Conservation (phyloP, 257 asterid genomes). For the Solanum rostratum region DNA sequence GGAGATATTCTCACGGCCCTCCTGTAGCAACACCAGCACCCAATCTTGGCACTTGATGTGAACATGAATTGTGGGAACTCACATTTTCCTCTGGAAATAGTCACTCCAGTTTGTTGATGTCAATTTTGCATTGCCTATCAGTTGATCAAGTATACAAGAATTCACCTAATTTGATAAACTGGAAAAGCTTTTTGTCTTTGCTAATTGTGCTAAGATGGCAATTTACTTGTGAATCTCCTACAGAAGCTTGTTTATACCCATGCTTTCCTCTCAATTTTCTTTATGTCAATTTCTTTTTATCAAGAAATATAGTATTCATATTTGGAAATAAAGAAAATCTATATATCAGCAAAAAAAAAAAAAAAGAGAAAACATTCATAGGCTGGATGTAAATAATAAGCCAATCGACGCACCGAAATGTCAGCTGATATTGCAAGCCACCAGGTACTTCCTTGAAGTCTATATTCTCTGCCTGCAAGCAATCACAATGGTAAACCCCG, state of each 20-base stretch:
- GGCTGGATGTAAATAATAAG: neutral
- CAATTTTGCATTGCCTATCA: neutral
- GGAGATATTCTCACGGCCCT: conserved; percentile 73
- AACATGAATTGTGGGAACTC: neutral
- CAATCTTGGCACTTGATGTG: conserved; percentile 50
- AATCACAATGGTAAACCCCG: neutral
- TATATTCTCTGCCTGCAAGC: neutral
- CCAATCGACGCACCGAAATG: neutral
- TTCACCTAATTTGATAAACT: neutral
- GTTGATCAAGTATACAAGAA: neutral
- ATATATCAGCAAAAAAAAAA: neutral
- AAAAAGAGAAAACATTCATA: neutral
- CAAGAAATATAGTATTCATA: neutral
- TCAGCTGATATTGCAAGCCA: neutral
- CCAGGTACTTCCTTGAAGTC: neutral
- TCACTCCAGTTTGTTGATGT: neutral
- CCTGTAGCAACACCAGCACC: conserved; percentile 49
- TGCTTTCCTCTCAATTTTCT: neutral
- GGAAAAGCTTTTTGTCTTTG: neutral
- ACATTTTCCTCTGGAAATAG: neutral
- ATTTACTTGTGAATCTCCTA: neutral
- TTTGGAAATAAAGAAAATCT: neutral
- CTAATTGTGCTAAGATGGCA: neutral
- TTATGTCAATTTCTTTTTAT: neutral
- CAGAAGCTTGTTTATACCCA: neutral